These are phyloP conservation scores for Diaporthe sp. DNA, from an alignment of 2,329 filamentous ascomycete genomes.

Conservation along the genomic window DNA sequence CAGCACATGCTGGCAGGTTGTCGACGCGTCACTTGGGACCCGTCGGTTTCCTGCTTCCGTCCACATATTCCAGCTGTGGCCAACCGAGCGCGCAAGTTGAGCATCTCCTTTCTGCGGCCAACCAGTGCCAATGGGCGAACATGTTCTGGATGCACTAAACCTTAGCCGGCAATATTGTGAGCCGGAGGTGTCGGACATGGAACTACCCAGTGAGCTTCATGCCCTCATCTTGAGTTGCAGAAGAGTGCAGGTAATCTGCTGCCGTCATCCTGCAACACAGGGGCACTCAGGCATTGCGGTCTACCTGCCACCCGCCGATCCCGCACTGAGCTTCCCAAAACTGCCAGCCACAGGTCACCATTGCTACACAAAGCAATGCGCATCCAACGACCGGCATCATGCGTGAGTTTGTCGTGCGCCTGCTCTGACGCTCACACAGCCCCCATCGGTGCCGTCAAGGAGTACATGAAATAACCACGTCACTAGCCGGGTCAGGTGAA, in stretches of 20 bases:
- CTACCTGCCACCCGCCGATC: slow-evolving; percentile 6
- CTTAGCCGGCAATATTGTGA: slow-evolving; percentile 19
- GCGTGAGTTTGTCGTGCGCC: slow-evolving; percentile 6
- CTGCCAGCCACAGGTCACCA: slow-evolving; percentile 18
- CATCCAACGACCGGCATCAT: slow-evolving; percentile 24
- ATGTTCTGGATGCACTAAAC: neutral
- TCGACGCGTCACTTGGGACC: neutral
- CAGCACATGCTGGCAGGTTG: neutral
- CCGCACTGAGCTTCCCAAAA: slow-evolving; percentile 28
- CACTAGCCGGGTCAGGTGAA: slow-evolving; percentile 34
- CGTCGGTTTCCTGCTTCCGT: neutral
- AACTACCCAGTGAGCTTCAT: slow-evolving; percentile 28
- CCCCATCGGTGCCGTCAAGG: neutral
- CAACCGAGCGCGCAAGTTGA: neutral
- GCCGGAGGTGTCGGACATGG: neutral
- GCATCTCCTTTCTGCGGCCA: neutral
- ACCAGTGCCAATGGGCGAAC: neutral
- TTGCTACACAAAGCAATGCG: slow-evolving; percentile 12
- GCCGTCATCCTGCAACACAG: slow-evolving; percentile 29
- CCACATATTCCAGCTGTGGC: neutral
- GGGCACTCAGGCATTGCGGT: neutral
- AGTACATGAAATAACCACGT: slow-evolving; percentile 12
- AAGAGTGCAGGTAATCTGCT: slow-evolving; percentile 10
- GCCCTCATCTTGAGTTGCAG: slow-evolving; percentile 23
- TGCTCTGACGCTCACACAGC: neutral